phyloP scores from a whole-genome alignment of 345 rosid genomes.

The Microcos paniculata region DNA sequence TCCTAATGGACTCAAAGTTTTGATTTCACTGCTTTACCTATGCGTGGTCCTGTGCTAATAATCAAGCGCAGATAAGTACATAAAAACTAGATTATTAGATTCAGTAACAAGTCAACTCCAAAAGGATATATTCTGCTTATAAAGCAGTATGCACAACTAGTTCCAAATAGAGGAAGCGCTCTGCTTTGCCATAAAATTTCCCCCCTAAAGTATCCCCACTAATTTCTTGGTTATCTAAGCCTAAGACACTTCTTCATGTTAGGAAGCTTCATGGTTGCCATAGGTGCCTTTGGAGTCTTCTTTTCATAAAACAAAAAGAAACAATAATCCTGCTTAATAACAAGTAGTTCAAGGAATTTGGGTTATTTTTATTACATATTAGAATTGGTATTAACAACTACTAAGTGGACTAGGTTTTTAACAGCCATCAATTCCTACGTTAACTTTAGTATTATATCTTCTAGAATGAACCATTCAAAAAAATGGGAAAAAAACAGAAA shows the following conservation, averaged over 20 bases:
- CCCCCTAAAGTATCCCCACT: neutral
- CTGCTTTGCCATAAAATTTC: neutral
- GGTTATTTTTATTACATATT: neutral
- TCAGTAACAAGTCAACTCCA: neutral
- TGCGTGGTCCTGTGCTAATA: neutral
- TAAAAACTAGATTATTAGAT: neutral
- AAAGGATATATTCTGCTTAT: neutral
- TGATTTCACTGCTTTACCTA: neutral
- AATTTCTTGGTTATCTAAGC: neutral
- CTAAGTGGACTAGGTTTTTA: neutral
- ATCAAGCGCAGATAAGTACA: neutral
- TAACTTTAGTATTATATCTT: neutral
- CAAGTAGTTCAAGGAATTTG: neutral
- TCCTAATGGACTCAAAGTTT: neutral
- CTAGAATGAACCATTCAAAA: conserved; percentile 1
- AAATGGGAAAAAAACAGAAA: neutral
- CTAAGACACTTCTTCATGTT: neutral
- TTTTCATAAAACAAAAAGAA: neutral
- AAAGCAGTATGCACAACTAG: neutral
- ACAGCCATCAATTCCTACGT: neutral
- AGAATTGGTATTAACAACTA: neutral
- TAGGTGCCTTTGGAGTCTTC: neutral
- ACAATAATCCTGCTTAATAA: neutral
- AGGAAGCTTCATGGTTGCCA: too few species aligned
- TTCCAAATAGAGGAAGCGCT: neutral